These are phyloP conservation scores for Paecilomyces fulvus DNA, from an alignment of 2,329 filamentous ascomycete species.

Conservation along the genomic window DNA sequence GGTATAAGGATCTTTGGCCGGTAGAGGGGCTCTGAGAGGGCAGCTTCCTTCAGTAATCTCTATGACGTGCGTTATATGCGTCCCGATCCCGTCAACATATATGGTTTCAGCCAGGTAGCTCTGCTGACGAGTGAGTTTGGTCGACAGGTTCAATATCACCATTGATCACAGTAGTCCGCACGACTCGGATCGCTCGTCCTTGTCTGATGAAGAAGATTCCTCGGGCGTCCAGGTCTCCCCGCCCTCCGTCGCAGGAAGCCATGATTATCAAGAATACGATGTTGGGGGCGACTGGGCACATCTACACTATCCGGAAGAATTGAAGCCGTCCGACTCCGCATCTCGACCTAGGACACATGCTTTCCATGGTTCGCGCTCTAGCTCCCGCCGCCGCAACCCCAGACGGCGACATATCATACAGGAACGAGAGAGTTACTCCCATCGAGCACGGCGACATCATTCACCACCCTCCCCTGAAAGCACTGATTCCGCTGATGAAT, in stretches of 20 bases:
- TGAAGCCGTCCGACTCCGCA: conserved; percentile 41
- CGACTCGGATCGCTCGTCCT: conserved; percentile 31
- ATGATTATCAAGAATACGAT: conserved; percentile 32
- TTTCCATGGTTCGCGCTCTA: conserved; percentile 28
- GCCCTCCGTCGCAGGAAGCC: conserved; percentile 31
- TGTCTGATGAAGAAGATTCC: conserved; percentile 38
- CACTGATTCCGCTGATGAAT: conserved; percentile 59
- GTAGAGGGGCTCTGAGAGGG: conserved; percentile 5
- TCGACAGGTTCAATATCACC: conserved; percentile 34
- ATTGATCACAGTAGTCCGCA: conserved; percentile 31
- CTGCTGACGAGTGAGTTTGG: conserved; percentile 3
- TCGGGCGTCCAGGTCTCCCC: conserved; percentile 37
- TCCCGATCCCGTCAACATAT: neutral
- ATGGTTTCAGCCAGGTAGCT: neutral
- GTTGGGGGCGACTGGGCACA: conserved; percentile 26
- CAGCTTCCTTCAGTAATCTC: conserved; percentile 5
- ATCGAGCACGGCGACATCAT: conserved; percentile 36
- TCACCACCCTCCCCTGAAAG: conserved; percentile 50
- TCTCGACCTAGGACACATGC: conserved; percentile 33
- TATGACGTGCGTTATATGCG: conserved; percentile 3
- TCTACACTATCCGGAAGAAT: conserved; percentile 36
- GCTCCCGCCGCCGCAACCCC: conserved; percentile 28
- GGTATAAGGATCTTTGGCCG: neutral
- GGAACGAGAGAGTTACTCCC: conserved; percentile 28
- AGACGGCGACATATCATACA: conserved; percentile 27